Base-by-base conservation (phyloP, 164 flowering plant genomes). In the Pachysandra terminalis region DNA sequence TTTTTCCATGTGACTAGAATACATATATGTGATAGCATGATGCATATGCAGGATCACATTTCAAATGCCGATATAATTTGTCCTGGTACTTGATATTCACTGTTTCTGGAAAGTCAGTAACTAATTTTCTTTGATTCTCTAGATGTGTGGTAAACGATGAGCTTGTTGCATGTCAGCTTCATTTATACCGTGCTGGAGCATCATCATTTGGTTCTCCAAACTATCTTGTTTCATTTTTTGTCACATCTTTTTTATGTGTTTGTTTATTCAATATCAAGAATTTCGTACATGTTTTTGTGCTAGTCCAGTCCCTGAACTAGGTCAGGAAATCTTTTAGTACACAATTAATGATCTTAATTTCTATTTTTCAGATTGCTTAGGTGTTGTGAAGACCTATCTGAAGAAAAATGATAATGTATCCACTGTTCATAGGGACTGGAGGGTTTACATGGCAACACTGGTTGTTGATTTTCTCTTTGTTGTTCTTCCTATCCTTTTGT, bases 401-500 rank as follows among this genome's bases (percentile, higher is more conserved):
- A 84, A 91, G 87, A 85, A 82, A 75, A 71, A 66, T 69, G 88
- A 83, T 69, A 45, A 70, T 74, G 68, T 63, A 37, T n/a, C n/a
- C n/a, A 19, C 40, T 61, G 61, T 63, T 55, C 23, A 57, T n/a
- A 79, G 65, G 79, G 67, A 28, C 64, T 81, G 80, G 78, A 74
- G 64, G 52, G 73, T 68, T 57, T 85, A 78, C 77, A 37, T 80
- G 66, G 71, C 69, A 54, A 54, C 78, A 28, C 37, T 86, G 54
- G 65, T 68, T 59, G 49, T 79, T 54, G 96, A 90, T 73, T 87
- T 81, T 73, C 68, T 85, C 53, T 72, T 73, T 63, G 73, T 87
- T 40, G 61, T 86, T 59, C 66, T 90, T 70, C 97, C 98, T 9
- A 73, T 74, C 32, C 73, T 87, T 52, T 76, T 85, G 54, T 74